Evolutionary conservation across 108 stramenopile genomes (phyloP), one percentile per base, ranked within the genome.

Genomic region (Parietichytrium sp.): DNA sequence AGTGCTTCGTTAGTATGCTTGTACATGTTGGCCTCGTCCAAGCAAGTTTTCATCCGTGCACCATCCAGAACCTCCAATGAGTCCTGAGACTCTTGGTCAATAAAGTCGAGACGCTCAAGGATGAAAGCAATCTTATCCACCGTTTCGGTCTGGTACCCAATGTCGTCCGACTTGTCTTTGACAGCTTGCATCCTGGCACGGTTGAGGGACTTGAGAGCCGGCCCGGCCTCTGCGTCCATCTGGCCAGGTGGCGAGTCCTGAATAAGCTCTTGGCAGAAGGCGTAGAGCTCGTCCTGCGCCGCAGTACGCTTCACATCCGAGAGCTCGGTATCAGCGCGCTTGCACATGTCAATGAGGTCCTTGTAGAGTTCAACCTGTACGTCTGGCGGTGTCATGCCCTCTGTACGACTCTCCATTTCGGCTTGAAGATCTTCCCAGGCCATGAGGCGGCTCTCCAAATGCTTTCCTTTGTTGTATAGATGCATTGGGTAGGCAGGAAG

Each of bases 211-310:
- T 72, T 42, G 13, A 72, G 61, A 16, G 61, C 61, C 10, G 61
- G 61, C 10, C 38, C 61, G 42, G 61, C 61, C 10, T 47, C 61
- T 15, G 61, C 61, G 20, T 72, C 61, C 38, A 72, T 33, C n/a
- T 0, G 33, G 33, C 61, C 61, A 15, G 61, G 61, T 8, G 61
- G 61, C 61, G 61, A 72, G 16, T 72, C 61, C 4, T 36, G 33
- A 20, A 72, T 72, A 2, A 72, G 61, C 33, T 72, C 61, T 25
- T 72, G 33, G 61, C 61, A 72, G 20, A 45, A 10, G 6, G 36
- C 61, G 20, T 72, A 72, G 61, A 72, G 61, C n/a, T 72, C 61
- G 15, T 72, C 38, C 61, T 72, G 61, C 33, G 61, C 61, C 6
- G 36, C 33, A n/a, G 61, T 72, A n/a, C 61, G 61, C 33, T 45